phyloP scores from a whole-genome alignment of 78 protist species.

The Trichosphaerium sp. region DNA sequence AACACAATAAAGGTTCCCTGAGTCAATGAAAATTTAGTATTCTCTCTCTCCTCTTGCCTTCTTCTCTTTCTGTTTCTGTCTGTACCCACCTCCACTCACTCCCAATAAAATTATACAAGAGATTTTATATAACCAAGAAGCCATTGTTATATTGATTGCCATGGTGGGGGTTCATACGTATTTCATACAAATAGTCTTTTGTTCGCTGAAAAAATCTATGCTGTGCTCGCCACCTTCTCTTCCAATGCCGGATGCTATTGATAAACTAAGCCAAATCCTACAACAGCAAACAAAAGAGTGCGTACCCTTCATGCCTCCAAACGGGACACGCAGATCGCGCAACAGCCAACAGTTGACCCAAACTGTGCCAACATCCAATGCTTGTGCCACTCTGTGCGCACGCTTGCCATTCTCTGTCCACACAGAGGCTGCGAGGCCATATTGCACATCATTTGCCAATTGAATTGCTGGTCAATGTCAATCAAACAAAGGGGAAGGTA shows the following conservation, averaged over 20 bases:
- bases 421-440: slow-evolving; percentile 74
- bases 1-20: not conserved
- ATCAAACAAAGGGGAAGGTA: not conserved
- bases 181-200: slow-evolving; percentile 65
- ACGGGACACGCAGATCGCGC: slow-evolving; percentile 51
- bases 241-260: slow-evolving; percentile 80
- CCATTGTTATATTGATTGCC: too few species aligned
- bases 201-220: slow-evolving; percentile 64
- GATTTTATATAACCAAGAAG: too few species aligned
- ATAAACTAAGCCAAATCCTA: too few species aligned
- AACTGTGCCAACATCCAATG: slow-evolving; percentile 63
- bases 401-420: slow-evolving; percentile 51
- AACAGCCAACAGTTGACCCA: slow-evolving; percentile 87
- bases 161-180: too few species aligned
- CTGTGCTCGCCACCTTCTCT: slow-evolving; percentile 76
- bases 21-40: not conserved
- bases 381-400: slow-evolving; percentile 50
- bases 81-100: too few species aligned
- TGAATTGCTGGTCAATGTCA: slow-evolving; percentile 19
- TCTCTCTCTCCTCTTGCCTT: too few species aligned
- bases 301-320: slow-evolving; percentile 68
- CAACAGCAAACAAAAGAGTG: too few species aligned
- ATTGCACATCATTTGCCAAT: slow-evolving; percentile 56
- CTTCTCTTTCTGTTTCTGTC: too few species aligned
- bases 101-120: too few species aligned